These are phyloP conservation scores for Thermomucor indicae-seudaticae DNA, from an alignment of 371 early-diverging fungal genomes.

Conservation along the genomic window DNA sequence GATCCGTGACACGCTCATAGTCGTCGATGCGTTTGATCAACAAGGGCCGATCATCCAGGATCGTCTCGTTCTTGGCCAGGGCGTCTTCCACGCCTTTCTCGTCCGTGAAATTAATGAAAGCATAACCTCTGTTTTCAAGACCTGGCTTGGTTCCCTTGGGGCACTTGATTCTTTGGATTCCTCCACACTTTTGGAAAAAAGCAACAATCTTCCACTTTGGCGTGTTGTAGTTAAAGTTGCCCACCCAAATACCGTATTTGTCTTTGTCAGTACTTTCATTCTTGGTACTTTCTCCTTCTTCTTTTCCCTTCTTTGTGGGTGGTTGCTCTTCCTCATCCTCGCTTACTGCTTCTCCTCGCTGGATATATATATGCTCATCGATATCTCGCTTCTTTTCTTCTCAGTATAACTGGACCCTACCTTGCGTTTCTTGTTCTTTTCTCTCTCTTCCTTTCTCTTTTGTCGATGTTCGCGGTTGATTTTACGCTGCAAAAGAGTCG, in stretches of 20 bases:
- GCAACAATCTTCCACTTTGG: slow-evolving; percentile 46
- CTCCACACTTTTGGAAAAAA: slow-evolving; percentile 57
- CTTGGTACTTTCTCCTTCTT: slow-evolving; percentile 14
- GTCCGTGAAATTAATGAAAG: slow-evolving; percentile 65
- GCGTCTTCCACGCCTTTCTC: slow-evolving; percentile 51
- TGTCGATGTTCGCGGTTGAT: slow-evolving; percentile 36
- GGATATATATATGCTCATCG: not conserved
- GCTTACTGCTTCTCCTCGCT: slow-evolving; percentile 39
- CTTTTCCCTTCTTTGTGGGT: slow-evolving; percentile 16
- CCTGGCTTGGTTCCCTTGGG: slow-evolving; percentile 45
- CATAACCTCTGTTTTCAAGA: slow-evolving; percentile 56
- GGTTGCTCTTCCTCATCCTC: slow-evolving; percentile 30
- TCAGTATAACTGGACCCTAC: slow-evolving; percentile 7
- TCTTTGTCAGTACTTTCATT: slow-evolving; percentile 31
- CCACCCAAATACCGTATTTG: slow-evolving; percentile 69
- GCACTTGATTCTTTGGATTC: slow-evolving; percentile 61
- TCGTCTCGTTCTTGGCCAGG: slow-evolving; percentile 54
- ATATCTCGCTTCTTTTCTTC: not conserved
- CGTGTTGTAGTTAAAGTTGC: slow-evolving; percentile 62
- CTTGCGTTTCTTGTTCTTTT: slow-evolving; percentile 41
- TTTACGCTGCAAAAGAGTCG: slow-evolving; percentile 15
- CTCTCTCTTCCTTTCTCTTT: slow-evolving; percentile 38
- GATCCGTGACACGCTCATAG: slow-evolving; percentile 55
- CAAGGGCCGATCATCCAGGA: slow-evolving; percentile 56
- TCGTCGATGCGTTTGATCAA: slow-evolving; percentile 65